Evolutionary conservation across 176 grass and related monocot genomes (phyloP), one percentile per base, ranked within the genome.

Genomic region (Puccinellia tenuiflora): DNA sequence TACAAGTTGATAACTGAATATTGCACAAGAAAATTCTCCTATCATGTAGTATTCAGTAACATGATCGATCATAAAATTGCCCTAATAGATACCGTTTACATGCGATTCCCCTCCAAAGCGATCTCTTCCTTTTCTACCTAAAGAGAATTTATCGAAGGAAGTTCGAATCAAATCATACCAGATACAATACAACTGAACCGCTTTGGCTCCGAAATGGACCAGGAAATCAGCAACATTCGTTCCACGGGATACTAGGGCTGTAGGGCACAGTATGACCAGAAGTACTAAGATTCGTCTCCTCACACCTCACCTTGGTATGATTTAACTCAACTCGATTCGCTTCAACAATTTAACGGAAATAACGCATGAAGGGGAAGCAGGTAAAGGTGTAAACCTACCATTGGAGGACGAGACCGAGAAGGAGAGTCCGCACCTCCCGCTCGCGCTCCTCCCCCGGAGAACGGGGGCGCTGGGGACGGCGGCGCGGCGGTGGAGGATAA

Each of bases 321-420:
- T 22, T 11, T 24, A 84, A 45, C n/a, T 53, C 2, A 64, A 63
- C 15, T 21, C 9, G 22, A 71, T 20, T 21, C 31, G 6, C 30
- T 57, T 5, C 51, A 45, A 17, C 50, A 53, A 52, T 16, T 57
- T 16, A 21, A 79, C 63, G 26, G 13, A 52, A 43, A 51, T 1
- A 28, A 30, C 30, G 1, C 62, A 62, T 22, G 31, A 45, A 47
- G 43, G 14, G 42, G 35, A 21, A 66, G 18, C 43, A 57, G 26
- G 79, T 65, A 39, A 70, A 25, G n/a, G 66, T n/a, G 43, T 40
- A 43, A 24, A 83, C 74, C 79, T 83, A 90, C 84, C 79, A 45
- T 90, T 90, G 29, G 79, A 83, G 45, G 45, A 78, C 34, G 88
- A 79, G 40, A 34, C 68, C n/a, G 68, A 86, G 50, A 79, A 37